phyloP scores from a whole-genome alignment of 768 basidiomycete genomes.

The Lentinula sp. region DNA sequence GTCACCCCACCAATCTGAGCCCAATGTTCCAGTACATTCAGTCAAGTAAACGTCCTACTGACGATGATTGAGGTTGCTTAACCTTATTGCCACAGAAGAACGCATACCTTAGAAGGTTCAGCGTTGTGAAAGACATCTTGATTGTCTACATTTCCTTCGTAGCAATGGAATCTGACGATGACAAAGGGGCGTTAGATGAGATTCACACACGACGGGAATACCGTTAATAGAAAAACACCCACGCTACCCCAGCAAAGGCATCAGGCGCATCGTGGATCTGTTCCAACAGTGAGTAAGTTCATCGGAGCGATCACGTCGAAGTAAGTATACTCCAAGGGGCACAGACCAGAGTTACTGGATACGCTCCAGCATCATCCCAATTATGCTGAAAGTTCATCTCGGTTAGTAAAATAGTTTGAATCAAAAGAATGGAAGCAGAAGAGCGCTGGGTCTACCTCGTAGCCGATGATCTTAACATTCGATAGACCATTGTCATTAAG shows the following conservation, averaged over 20 bases:
- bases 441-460: conserved; percentile 21
- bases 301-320: not conserved
- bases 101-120: conserved; percentile 34
- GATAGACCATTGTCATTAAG: conserved; percentile 41
- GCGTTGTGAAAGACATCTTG: conserved; percentile 37
- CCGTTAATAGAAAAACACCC: conserved; percentile 25
- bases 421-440: not conserved
- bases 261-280: conserved; percentile 32
- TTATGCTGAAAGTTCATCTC: conserved; percentile 27
- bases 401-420: not conserved
- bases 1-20: conserved; percentile 49
- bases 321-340: not conserved
- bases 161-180: conserved; percentile 9
- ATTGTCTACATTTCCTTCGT: conserved; percentile 23
- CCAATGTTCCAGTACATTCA: conserved; percentile 41
- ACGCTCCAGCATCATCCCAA: conserved; percentile 40
- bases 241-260: conserved; percentile 37
- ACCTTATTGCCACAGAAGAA: not conserved
- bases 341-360: conserved; percentile 34
- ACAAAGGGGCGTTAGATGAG: not conserved
- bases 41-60: conserved; percentile 14
- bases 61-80: not conserved
- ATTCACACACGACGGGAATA: conserved; percentile 17
- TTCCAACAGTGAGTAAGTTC: not conserved
- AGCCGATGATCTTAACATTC: conserved; percentile 40